These are phyloP conservation scores for Vanderwaltozyma verrucispora DNA, from an alignment of 805 yeast genomes.

Conservation along the genomic window DNA sequence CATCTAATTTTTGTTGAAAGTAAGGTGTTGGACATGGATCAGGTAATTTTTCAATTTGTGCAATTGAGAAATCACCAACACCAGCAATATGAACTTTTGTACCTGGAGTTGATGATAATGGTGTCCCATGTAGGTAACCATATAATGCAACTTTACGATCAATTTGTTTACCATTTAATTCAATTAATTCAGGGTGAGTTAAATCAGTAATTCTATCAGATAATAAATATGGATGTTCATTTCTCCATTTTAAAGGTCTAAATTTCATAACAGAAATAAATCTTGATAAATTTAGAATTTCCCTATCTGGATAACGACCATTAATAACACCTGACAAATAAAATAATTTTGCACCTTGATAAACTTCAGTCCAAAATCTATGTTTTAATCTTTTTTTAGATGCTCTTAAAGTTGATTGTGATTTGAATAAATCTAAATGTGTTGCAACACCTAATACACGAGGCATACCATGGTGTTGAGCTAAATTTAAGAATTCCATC, in stretches of 20 bases:
- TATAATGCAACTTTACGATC: slow-evolving; percentile 87
- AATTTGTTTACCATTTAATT: slow-evolving; percentile 58
- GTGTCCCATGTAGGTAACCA: slow-evolving; percentile 93
- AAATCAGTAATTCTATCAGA: slow-evolving; percentile 89
- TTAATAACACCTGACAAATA: slow-evolving; percentile 91
- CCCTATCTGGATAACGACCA: slow-evolving; percentile 97
- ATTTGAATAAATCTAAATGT: slow-evolving; percentile 87
- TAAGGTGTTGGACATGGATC: slow-evolving; percentile 99
- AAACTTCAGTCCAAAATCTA: slow-evolving; percentile 98
- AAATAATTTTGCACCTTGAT: slow-evolving; percentile 94
- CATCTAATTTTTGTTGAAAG: slow-evolving; percentile 77
- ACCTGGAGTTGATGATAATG: slow-evolving; percentile 48
- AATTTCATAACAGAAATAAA: slow-evolving; percentile 96
- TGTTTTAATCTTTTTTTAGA: slow-evolving; percentile 86
- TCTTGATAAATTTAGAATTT: slow-evolving; percentile 79
- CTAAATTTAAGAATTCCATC: slow-evolving; percentile 93
- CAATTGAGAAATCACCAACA: slow-evolving; percentile 76
- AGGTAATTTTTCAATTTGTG: slow-evolving; percentile 77
- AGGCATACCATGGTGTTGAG: slow-evolving; percentile 99
- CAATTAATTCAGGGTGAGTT: slow-evolving; percentile 81
- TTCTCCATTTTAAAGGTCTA: slow-evolving; percentile 98
- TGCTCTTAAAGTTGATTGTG: slow-evolving; percentile 79
- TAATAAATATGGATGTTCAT: slow-evolving; percentile 90
- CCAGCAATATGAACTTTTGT: slow-evolving; percentile 92
- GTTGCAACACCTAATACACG: slow-evolving; percentile 92